Evolutionary conservation across 305 asterid genomes (phyloP), one percentile per base, ranked within the genome.

Genomic region (Fraxinus albicans): DNA sequence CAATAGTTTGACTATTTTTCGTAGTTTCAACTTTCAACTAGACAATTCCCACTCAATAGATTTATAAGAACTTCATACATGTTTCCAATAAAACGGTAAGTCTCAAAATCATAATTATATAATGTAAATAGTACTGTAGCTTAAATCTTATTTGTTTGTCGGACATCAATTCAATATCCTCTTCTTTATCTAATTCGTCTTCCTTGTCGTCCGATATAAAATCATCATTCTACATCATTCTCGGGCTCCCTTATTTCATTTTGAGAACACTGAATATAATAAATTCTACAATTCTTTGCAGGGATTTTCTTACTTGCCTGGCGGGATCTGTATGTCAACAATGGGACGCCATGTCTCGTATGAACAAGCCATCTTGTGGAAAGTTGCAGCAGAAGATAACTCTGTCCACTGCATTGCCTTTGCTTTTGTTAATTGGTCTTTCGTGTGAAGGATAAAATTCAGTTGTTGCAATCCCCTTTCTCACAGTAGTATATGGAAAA

Each of bases 271-370:
- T 47, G 19, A 47, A 47, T 47, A 33, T 21, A 21, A 21, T 76
- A 35, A 76, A 76, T 13, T 19, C 31, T 9, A 76, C 23, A 2
- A 69, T 12, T 69, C 75, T 79, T 58, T 81, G 74, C 87, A 95
- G 98, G 99, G 98, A 31, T 93, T 84, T 23, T 85, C 94, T 0
- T 90, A 86, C 86, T 86, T 95, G 88, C 95, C 99, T 0, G 97
- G 95, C 55, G 98, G 98, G 10, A 86, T 95, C 73, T 94, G 98
- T 89, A 86, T 91, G 91, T 95, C 99, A 65, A 92, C 97, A 15
- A 95, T 95, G 99, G 99, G 99, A 3, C 95, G 99, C 8, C 97
- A 93, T 19, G 86, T 92, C 55, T 92, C 99, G 0, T 95, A 88
- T 47, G 99, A 95, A 76, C 97, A 95, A 83, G 99, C 95, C 27